Conservation (phyloP, 352 stramenopile genomes). For the Halophytophthora batemanensis region DNA sequence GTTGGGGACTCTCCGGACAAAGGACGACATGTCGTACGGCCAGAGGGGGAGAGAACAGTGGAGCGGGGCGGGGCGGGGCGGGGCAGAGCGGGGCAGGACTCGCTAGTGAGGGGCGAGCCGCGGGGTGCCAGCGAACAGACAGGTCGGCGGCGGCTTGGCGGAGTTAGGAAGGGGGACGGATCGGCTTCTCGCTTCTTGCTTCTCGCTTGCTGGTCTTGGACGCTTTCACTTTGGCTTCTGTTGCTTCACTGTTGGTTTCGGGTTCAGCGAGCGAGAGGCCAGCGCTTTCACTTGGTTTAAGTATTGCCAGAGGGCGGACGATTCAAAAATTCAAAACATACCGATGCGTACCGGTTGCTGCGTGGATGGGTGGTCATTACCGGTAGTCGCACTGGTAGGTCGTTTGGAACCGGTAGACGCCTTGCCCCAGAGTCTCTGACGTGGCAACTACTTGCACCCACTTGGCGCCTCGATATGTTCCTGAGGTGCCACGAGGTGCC, state of each 20-base stretch:
- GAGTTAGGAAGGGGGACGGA: too few relatives aligned
- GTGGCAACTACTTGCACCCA: too few relatives aligned
- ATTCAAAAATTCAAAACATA: constrained; percentile 35
- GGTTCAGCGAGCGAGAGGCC: constrained; percentile 12
- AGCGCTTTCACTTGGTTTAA: constrained; percentile 22
- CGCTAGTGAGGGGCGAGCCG: neutral
- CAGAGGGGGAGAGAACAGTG: constrained; percentile 6
- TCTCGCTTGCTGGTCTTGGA: too few relatives aligned
- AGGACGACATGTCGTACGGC: constrained; percentile 22
- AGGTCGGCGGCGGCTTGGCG: too few relatives aligned
- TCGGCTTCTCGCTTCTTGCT: too few relatives aligned
- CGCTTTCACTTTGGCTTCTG: neutral
- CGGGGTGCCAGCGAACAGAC: neutral
- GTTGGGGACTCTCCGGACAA: constrained; percentile 31
- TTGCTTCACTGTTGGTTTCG: constrained; percentile 1
- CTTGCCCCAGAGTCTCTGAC: too few relatives aligned
- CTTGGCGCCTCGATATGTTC: too few relatives aligned
- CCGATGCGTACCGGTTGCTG: constrained; percentile 10
- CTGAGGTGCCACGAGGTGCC: too few relatives aligned
- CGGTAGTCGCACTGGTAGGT: too few relatives aligned
- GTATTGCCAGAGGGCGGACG: constrained; percentile 11
- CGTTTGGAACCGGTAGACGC: too few relatives aligned
- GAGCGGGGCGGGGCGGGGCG: too few relatives aligned
- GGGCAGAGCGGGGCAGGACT: neutral
- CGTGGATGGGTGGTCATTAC: too few relatives aligned